Conservation (phyloP, 73 alveolate genomes). For the Paraurostyla sp. region DNA sequence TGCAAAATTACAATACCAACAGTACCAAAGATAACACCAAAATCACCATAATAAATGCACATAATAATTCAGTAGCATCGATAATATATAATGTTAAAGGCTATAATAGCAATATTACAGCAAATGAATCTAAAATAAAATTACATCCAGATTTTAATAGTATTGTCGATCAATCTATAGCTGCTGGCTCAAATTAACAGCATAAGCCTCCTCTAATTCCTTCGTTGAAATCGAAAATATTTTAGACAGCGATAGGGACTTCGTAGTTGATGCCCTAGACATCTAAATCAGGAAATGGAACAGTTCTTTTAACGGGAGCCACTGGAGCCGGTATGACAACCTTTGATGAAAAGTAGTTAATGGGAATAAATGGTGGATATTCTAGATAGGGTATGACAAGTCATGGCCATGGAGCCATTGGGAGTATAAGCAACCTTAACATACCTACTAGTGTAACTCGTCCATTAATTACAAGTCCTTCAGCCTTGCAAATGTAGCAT, state of each 20-base stretch:
- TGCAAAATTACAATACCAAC: not conserved
- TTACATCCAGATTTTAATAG: too few relatives aligned
- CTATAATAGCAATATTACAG: slow-evolving; percentile 1
- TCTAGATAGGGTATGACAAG: too few relatives aligned
- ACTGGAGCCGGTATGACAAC: not conserved
- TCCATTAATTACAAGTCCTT: not conserved
- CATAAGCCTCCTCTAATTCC: slow-evolving; percentile 50
- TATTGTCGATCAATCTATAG: not conserved
- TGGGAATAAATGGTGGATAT: too few relatives aligned
- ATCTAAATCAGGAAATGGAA: slow-evolving; percentile 26
- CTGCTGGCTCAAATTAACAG: not conserved
- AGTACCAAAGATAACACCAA: slow-evolving; percentile 7
- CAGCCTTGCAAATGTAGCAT: too few relatives aligned
- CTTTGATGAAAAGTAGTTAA: not conserved
- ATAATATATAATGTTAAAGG: not conserved
- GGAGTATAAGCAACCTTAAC: not conserved
- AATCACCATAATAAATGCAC: slow-evolving; percentile 7
- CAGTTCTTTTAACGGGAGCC: not conserved
- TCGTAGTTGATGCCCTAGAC: too few relatives aligned
- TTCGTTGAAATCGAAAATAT: slow-evolving; percentile 7
- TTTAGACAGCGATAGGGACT: not conserved
- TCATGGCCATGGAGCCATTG: not conserved
- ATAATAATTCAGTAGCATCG: slow-evolving; percentile 16
- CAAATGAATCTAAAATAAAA: not conserved
- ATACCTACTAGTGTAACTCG: not conserved